These are phyloP conservation scores for Pseudogymnoascus sp. DNA, from an alignment of 2,329 filamentous ascomycete genomes.

Conservation along the genomic window DNA sequence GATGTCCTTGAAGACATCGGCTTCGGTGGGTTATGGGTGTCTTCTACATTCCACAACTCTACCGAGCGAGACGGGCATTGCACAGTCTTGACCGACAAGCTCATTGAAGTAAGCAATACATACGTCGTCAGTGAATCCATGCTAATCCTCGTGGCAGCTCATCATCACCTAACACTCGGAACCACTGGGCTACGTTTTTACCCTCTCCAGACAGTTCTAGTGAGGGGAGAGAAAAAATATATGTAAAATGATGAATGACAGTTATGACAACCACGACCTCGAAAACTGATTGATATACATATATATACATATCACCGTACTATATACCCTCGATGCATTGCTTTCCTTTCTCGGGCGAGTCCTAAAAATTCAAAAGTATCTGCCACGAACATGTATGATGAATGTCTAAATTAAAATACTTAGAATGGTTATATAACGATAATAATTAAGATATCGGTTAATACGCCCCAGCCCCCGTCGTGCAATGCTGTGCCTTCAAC, in stretches of 20 bases:
- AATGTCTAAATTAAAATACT: not conserved
- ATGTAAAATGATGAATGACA: not conserved
- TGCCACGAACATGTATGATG: not conserved
- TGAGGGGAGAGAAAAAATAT: not conserved
- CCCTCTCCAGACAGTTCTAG: not conserved
- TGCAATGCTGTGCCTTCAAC: too few species aligned
- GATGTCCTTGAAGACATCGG: conserved; percentile 51
- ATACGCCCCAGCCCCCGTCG: not conserved
- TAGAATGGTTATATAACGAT: not conserved
- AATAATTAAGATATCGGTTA: not conserved
- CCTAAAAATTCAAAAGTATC: not conserved
- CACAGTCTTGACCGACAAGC: conserved; percentile 22
- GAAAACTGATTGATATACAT: not conserved
- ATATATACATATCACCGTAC: not conserved
- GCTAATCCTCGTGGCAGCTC: not conserved
- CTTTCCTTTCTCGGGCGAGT: not conserved
- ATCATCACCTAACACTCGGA: not conserved
- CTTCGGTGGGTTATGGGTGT: conserved; percentile 54
- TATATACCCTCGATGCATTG: not conserved
- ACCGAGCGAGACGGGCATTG: conserved; percentile 27
- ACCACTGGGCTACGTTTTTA: not conserved
- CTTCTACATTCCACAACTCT: conserved; percentile 24
- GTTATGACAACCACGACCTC: not conserved
- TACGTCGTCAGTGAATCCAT: not conserved
- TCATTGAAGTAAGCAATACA: conserved; percentile 23